Evolutionary conservation across 2,329 filamentous ascomycete species (phyloP).

Genomic region (Anthostomella pinea): DNA sequence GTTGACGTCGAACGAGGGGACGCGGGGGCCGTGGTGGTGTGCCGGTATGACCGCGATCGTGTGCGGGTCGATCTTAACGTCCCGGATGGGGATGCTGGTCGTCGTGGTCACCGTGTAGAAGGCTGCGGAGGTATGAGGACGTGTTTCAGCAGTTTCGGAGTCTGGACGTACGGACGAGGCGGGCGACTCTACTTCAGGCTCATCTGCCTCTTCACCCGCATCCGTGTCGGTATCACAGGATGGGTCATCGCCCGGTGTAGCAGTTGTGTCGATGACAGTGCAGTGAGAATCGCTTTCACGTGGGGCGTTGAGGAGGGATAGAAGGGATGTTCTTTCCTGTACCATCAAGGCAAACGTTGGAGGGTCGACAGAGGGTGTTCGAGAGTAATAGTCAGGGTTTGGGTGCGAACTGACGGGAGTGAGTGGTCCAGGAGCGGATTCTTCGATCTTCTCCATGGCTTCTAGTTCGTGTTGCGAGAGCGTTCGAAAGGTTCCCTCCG

Average conservation of each 20-base stretch:
- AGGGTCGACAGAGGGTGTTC: slow-evolving; percentile 61
- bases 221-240: slow-evolving; percentile 3
- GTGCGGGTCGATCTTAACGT: slow-evolving; percentile 36
- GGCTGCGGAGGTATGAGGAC: slow-evolving; percentile 46
- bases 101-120: slow-evolving; percentile 49
- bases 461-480: slow-evolving; percentile 53
- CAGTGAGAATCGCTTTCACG: slow-evolving; percentile 38
- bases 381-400: slow-evolving; percentile 45
- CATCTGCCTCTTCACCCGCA: slow-evolving; percentile 3
- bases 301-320: slow-evolving; percentile 60
- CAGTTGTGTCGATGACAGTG: slow-evolving; percentile 40
- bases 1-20: slow-evolving; percentile 49
- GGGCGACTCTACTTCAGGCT: slow-evolving; percentile 11
- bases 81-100: slow-evolving; percentile 52
- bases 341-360: slow-evolving; percentile 55
- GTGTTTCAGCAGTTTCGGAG: slow-evolving; percentile 20
- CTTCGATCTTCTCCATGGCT: slow-evolving; percentile 36
- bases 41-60: slow-evolving; percentile 21
- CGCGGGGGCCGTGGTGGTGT: slow-evolving; percentile 14
- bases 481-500: slow-evolving; percentile 62
- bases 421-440: slow-evolving; percentile 30
- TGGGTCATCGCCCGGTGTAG: slow-evolving; percentile 33
- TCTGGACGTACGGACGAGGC: slow-evolving; percentile 1
- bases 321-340: slow-evolving; percentile 55
- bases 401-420: slow-evolving; percentile 28